Percentiles rank a stretch among this genome's conserved stretches.
Conservation (phyloP, 805 yeast species). For the Saturnispora hagleri region DNA sequence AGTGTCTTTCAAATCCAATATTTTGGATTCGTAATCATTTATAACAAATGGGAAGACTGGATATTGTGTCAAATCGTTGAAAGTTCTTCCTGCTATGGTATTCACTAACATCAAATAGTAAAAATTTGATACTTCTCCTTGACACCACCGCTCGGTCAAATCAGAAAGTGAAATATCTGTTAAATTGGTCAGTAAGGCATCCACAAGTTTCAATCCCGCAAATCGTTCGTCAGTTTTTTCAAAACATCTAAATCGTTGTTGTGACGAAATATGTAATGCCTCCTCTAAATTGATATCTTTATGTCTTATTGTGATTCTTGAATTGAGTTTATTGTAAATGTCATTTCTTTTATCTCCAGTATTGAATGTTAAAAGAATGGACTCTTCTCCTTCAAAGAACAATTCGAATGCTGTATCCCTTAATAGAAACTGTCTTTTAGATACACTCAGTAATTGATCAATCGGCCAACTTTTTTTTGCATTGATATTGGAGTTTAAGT, state of each 20-base stretch:
- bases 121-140: conserved; percentile 75
- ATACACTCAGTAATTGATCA: conserved; percentile 48
- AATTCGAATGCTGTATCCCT: conserved; percentile 77
- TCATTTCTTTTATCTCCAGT: conserved; percentile 45
- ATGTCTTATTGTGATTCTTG: conserved; percentile 39
- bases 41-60: conserved; percentile 91
- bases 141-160: conserved; percentile 64
- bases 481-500: conserved; percentile 25
- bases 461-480: conserved; percentile 52
- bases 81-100: conserved; percentile 81
- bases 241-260: conserved; percentile 16
- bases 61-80: conserved; percentile 82
- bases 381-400: conserved; percentile 65
- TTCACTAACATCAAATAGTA: conserved; percentile 72
- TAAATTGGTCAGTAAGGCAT: conserved; percentile 11
- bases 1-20: conserved; percentile 56
- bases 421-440: conserved; percentile 66
- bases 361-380: conserved; percentile 59
- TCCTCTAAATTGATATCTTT: conserved; percentile 47
- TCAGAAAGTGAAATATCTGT: conserved; percentile 23
- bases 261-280: conserved; percentile 43
- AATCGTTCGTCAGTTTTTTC: conserved; percentile 1
- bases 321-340: conserved; percentile 40
- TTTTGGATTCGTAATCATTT: conserved; percentile 68
- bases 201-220: conserved; percentile 5